phyloP scores from a whole-genome alignment of 257 asterid species.

The Osmanthus fragrans region DNA sequence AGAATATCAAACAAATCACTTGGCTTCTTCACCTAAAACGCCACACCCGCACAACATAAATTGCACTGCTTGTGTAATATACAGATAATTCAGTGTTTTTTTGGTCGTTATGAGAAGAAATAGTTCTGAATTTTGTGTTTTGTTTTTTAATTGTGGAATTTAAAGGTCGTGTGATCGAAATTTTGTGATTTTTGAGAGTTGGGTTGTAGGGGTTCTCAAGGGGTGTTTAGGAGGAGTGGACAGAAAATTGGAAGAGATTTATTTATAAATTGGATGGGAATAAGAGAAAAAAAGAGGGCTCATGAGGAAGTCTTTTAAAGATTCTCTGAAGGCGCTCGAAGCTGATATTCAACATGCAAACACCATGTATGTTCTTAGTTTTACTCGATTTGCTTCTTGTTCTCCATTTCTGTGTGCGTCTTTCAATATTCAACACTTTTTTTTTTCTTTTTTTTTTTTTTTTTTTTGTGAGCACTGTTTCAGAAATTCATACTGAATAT shows the following conservation, averaged over 20 bases:
- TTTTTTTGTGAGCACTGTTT: neutral
- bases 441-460: neutral
- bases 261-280: conserved; percentile 6
- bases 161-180: neutral
- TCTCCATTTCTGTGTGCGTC: neutral
- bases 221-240: conserved; percentile 12
- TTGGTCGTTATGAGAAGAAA: neutral
- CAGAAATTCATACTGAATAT: neutral
- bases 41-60: neutral
- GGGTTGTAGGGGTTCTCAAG: neutral
- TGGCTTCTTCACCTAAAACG: neutral
- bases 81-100: neutral
- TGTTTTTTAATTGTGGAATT: neutral
- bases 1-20: neutral
- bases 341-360: conserved; percentile 97
- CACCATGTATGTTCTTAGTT: conserved; percentile 53
- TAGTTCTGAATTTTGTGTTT: conserved; percentile 14
- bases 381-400: neutral
- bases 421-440: neutral
- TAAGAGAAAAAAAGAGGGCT: conserved; percentile 25
- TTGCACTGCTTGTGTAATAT: neutral
- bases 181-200: neutral
- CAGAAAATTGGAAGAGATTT: conserved; percentile 14
- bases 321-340: conserved; percentile 87
- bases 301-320: conserved; percentile 86